Evolutionary conservation across 2,329 filamentous ascomycete species (phyloP).

Genomic region (Colletotrichum limetticola): DNA sequence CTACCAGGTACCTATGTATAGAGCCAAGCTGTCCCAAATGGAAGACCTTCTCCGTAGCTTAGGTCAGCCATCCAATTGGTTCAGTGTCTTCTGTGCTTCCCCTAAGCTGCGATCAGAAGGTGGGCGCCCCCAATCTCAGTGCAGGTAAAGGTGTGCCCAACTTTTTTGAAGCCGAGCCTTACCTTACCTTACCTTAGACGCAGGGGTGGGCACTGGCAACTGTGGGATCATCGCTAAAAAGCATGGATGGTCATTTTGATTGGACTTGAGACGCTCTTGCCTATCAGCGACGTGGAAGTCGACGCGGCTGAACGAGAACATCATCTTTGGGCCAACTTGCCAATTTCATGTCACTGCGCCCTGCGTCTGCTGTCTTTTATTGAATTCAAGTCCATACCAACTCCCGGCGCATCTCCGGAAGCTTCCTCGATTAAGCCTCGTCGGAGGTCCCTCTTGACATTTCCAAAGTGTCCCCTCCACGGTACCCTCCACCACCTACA

Average conservation of each 20-base stretch:
- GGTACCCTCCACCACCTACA: constrained; percentile 4
- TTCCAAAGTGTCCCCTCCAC: not conserved
- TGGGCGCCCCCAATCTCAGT: constrained; percentile 5
- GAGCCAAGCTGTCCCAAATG: not conserved
- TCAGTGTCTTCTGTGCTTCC: not conserved
- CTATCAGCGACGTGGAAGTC: constrained; percentile 31
- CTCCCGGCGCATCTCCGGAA: not conserved
- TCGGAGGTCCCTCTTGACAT: not conserved
- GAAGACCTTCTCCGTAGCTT: constrained; percentile 3
- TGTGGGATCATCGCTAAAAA: constrained; percentile 31
- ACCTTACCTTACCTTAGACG: not conserved
- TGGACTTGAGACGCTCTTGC: constrained; percentile 29
- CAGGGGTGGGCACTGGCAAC: constrained; percentile 12
- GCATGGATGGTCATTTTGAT: constrained; percentile 22
- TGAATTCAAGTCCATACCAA: not conserved
- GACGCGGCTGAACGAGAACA: constrained; percentile 28
- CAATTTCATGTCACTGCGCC: not conserved
- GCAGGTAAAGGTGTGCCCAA: constrained; percentile 13
- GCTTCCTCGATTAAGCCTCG: not conserved
- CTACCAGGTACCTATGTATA: no score
- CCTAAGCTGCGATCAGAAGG: constrained; percentile 18
- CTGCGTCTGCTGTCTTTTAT: not conserved
- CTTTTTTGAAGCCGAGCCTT: constrained; percentile 7
- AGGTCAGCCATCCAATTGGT: constrained; percentile 26
- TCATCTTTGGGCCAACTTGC: constrained; percentile 25